Conservation (phyloP, 352 stramenopile genomes). For the Phytopythium montanum region DNA sequence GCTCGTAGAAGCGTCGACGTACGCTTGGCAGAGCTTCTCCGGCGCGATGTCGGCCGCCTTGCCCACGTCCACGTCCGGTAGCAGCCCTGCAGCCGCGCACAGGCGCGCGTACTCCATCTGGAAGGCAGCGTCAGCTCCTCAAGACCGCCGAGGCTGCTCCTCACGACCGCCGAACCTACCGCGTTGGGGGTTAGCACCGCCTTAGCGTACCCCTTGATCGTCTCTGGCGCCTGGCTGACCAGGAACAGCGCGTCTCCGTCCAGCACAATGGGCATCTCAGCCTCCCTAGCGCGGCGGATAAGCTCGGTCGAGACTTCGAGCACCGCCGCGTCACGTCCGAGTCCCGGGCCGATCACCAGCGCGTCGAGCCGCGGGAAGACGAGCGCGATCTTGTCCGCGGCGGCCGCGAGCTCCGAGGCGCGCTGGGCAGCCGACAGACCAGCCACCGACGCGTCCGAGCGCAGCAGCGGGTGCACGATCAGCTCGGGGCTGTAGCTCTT, state of each 20-base stretch:
- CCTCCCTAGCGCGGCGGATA: slow-evolving; percentile 52
- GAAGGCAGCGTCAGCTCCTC: neutral
- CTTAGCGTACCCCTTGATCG: slow-evolving; percentile 59
- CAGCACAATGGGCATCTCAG: slow-evolving; percentile 87
- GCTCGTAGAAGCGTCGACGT: slow-evolving; percentile 10
- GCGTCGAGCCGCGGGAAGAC: slow-evolving; percentile 68
- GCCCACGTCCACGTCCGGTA: slow-evolving; percentile 39
- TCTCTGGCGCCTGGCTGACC: slow-evolving; percentile 65
- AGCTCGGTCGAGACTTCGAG: slow-evolving; percentile 77
- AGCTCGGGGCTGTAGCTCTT: slow-evolving; percentile 98
- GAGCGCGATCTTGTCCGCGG: slow-evolving; percentile 44
- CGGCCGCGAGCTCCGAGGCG: slow-evolving; percentile 15
- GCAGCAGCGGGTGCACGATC: slow-evolving; percentile 90
- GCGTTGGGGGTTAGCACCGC: slow-evolving; percentile 95
- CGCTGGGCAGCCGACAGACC: slow-evolving; percentile 8
- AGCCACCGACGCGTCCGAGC: slow-evolving; percentile 38
- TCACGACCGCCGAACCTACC: slow-evolving; percentile 14
- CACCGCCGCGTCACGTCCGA: slow-evolving; percentile 90
- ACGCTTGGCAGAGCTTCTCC: slow-evolving; percentile 52
- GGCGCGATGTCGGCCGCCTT: slow-evolving; percentile 51
- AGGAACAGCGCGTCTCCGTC: slow-evolving; percentile 95
- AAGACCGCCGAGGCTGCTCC: neutral
- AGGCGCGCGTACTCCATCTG: slow-evolving; percentile 87
- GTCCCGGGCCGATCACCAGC: slow-evolving; percentile 91
- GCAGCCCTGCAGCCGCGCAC: slow-evolving; percentile 42